Evolutionary conservation across 208 protist genomes (phyloP), one percentile per base, ranked within the genome.

Genomic region (Wallacemonas sp.): DNA sequence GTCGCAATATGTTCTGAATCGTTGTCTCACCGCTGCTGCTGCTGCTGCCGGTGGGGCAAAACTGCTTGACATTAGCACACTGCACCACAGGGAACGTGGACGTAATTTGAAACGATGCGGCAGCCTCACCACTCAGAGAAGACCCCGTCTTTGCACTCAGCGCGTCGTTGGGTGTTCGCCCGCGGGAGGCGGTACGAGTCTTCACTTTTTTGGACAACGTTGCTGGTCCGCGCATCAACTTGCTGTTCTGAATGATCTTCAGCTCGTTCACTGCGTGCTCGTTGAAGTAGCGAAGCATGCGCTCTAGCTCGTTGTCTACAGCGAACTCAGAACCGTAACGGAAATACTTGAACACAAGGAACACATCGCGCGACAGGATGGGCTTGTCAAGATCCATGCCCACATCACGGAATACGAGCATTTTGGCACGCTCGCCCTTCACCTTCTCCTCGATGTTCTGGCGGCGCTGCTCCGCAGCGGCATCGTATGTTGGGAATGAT

Each of bases 301-400:
- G 78, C 76, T 95, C 90, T 1, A 95, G 69, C 38, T 95, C 90
- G 45, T 95, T 95, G 61, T 95, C 90, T 3, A 95, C 74, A 17
- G 90, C 90, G 63, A 91, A 95, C 69, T 95, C 90, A 27, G 75
- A 79, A 15, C 90, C 90, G 64, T 93, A 91, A 1, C 80, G 75
- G 49, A 95, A 95, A 65, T 95, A 95, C 70, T 95, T 95, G 42
- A 88, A 77, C 0, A 95, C 70, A 21, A 95, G 75, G 61, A 95
- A 87, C 14, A 95, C 79, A 66, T 95, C 90, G 21, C 90, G 83
- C 9, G 90, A 95, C 2, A 95, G 68, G 67, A 95, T 93, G 1
- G 90, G 86, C 54, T 92, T 93, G 47, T 95, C 90, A 2, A 95
- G 67, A 47, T 95, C 86, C 90, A 95, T 95, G 15, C 90, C 86